Base-by-base conservation (phyloP, 192 early-diverging fungal species). In the Lunasporangiospora selenospora region DNA sequence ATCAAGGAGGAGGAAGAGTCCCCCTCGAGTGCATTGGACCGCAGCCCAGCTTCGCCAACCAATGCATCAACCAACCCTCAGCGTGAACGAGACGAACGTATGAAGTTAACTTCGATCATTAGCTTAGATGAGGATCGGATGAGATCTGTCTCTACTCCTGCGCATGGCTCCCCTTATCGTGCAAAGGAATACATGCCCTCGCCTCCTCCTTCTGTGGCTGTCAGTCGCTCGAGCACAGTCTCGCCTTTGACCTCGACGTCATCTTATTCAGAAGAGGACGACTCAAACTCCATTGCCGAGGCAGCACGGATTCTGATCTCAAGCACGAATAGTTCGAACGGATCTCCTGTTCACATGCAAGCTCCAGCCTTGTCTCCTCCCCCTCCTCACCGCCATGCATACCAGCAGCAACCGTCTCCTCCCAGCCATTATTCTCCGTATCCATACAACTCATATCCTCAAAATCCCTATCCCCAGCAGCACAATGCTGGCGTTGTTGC, bases 201-300 rank as follows among this genome's bases (percentile, higher is more conserved):
- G 33, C 69, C 69, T 19, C 69, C 69, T 11, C 69, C 69, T 26
- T 73, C 69, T 18, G 49, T 57, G 21, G 23, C 30, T 18, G 69
- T 19, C 2, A 73, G 69, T 27, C 59, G 69, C 11, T 62, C 69
- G 6, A 73, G 69, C 54, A 73, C 69, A 4, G 69, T 73, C 4
- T 73, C 69, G n/a, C 69, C 69, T 7, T 58, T 30, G 41, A 62
- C 39, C 2, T 37, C 53, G 16, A 71, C 46, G 8, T 38, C 46
- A 9, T 53, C 48, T 1, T 8, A 63, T 38, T 58, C 55, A 27
- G 69, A 73, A 37, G 69, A 73, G 18, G 67, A 71, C 11, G 33
- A 52, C 32, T 63, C 60, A 7, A n/a, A n/a, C n/a, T n/a, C n/a
- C n/a, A 67, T 67, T 47, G 43, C 65, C 9, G 65, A 67, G 37